A percentile compares a stretch with the other conserved stretches of the same genome.
Conservation (phyloP, 352 stramenopile genomes). For the Hyaloperonospora arabidopsidis region DNA sequence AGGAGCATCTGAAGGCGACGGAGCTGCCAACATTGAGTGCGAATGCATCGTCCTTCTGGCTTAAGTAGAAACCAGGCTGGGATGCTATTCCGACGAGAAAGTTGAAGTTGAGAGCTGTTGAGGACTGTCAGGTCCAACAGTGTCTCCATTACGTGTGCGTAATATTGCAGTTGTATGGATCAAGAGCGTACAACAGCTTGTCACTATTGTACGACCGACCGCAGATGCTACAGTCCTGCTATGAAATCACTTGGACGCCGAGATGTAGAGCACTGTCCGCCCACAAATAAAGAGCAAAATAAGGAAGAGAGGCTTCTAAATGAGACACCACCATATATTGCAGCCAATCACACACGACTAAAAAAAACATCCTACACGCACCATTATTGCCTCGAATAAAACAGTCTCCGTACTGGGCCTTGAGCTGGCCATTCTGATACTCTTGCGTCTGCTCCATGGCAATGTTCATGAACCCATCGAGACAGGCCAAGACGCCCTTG, state of each 20-base stretch:
- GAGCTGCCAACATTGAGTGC: constrained; percentile 41
- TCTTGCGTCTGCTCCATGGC: constrained; percentile 99
- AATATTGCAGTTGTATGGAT: no score
- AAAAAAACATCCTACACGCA: constrained; percentile 22
- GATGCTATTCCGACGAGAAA: no score
- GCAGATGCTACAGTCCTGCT: no score
- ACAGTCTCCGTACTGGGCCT: constrained; percentile 99
- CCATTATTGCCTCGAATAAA: constrained; percentile 99
- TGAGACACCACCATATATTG: neutral
- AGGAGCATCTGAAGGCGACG: constrained; percentile 24
- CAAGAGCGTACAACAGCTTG: no score
- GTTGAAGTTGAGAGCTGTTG: no score
- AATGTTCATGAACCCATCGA: constrained; percentile 99
- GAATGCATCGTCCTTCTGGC: constrained; percentile 59
- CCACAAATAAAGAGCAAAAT: no score
- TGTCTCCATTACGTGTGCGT: no score
- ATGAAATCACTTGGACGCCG: constrained; percentile 71
- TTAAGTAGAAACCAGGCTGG: constrained; percentile 1
- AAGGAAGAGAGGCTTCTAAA: constrained; percentile 1
- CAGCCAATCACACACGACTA: neutral
- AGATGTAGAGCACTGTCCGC: constrained; percentile 86
- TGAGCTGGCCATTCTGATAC: constrained; percentile 98
- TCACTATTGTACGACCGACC: no score
- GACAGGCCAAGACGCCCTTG: constrained; percentile 95
- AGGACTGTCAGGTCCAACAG: no score